Evolutionary conservation across 192 early-diverging fungal species (phyloP), one percentile per base, ranked within the genome.

Genomic region (Spizellomyces punctatus): DNA sequence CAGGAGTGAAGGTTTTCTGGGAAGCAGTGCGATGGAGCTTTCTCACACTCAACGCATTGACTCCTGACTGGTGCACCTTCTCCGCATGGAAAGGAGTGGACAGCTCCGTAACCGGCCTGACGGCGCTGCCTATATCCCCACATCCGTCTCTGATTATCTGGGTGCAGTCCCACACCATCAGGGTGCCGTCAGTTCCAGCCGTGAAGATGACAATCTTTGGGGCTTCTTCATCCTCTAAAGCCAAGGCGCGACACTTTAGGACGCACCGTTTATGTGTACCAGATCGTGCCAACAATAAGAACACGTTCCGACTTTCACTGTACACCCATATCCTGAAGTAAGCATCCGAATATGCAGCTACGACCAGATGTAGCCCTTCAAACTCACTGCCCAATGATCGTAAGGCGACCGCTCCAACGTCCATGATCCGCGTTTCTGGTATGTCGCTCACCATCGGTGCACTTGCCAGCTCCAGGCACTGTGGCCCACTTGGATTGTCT

Each of bases 391-490:
- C 19, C 36, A 45, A 3, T 10, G n/a, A n/a, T 14, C 57, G 46
- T 10, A 58, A 54, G 54, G 9, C 55, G 50, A 14, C 22, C 41
- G 9, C 50, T 1, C 73, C 48, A 22, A 89, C 77, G 62, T 89
- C 91, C 93, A 95, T 95, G 61, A 95, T 90, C 5, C 93, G 77
- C 6, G 87, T 88, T 61, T 91, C 90, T 45, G 78, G 72, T 9
- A 78, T 79, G n/a, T 83, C 79, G 71, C 86, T 86, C 5, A 74
- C 74, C 50, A 58, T 54, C 8, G 86, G 83, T 57, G 86, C 85
- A 8, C 41, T 41, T 1, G 82, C 75, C 63, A 79, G 64, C 66
- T 84, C 84, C 0, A 87, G 21, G 54, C 88, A 89, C 42, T 76
- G 72, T 8, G 87, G 43, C 21, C 65, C 72, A 16, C 59, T 42